Percentiles rank a stretch among this genome's conserved stretches.
Conservation (phyloP, 2,329 filamentous ascomycete species). For the Stemphylium lycopersici region DNA sequence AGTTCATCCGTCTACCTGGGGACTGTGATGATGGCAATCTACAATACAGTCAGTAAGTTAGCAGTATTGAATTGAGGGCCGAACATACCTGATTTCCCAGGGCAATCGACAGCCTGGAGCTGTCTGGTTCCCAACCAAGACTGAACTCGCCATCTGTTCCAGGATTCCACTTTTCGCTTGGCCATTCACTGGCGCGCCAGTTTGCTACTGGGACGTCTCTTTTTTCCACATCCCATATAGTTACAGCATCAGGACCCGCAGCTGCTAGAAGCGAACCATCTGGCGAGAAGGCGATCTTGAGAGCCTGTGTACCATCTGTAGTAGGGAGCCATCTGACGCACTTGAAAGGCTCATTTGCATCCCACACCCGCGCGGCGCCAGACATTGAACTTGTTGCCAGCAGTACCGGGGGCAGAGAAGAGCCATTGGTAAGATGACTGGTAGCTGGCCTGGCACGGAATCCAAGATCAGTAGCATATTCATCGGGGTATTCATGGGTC, state of each 20-base stretch:
- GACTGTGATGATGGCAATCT: slow-evolving; percentile 46
- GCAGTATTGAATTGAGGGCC: not conserved
- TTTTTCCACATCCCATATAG: slow-evolving; percentile 52
- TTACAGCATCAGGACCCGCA: slow-evolving; percentile 52
- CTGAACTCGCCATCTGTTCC: slow-evolving; percentile 43
- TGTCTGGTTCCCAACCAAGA: slow-evolving; percentile 49
- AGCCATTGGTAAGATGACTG: slow-evolving; percentile 23
- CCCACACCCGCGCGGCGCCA: slow-evolving; percentile 51
- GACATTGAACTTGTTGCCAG: slow-evolving; percentile 52
- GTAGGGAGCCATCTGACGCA: slow-evolving; percentile 38
- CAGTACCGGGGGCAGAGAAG: slow-evolving; percentile 32
- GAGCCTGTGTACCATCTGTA: slow-evolving; percentile 43
- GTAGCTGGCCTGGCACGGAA: slow-evolving; percentile 43
- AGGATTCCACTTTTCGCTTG: slow-evolving; percentile 40
- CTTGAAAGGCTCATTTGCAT: slow-evolving; percentile 45
- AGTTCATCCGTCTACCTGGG: slow-evolving; percentile 28
- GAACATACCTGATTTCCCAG: slow-evolving; percentile 46
- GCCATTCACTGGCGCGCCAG: slow-evolving; percentile 42
- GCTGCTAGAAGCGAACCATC: slow-evolving; percentile 52
- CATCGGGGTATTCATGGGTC: slow-evolving; percentile 41
- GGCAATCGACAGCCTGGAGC: slow-evolving; percentile 45
- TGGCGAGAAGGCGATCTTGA: slow-evolving; percentile 54
- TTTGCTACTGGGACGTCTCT: slow-evolving; percentile 43
- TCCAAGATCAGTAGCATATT: slow-evolving; percentile 49
- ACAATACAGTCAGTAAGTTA: slow-evolving; percentile 12